Percentiles rank a stretch among this genome's conserved stretches.
Conservation (phyloP, 257 asterid genomes). For the Solanum dulcamara region DNA sequence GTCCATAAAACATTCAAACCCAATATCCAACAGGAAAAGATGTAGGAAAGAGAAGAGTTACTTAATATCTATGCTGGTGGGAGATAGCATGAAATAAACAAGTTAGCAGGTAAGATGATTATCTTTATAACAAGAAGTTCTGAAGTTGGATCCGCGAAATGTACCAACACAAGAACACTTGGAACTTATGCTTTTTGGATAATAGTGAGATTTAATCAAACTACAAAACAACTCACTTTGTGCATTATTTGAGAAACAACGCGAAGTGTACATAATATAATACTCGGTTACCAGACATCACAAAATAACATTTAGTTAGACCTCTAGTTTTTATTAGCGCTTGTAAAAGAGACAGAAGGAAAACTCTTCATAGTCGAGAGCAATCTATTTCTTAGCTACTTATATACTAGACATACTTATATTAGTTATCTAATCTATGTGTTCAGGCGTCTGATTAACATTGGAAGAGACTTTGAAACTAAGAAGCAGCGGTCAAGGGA, state of each 20-base stretch:
- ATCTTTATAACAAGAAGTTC: background rate
- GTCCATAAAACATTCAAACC: too few species aligned
- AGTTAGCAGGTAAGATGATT: background rate
- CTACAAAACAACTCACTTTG: background rate
- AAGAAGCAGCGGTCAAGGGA: constrained; percentile 47
- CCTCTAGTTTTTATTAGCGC: background rate
- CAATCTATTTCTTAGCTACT: background rate
- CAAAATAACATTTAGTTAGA: background rate
- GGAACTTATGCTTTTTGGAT: background rate
- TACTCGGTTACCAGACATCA: background rate
- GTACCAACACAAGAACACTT: background rate
- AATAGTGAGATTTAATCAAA: background rate
- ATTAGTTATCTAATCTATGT: background rate
- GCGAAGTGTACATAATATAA: background rate
- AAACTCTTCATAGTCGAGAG: background rate
- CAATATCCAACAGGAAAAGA: too few species aligned
- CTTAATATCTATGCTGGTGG: too few species aligned
- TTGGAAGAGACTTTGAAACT: background rate
- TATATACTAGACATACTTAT: background rate
- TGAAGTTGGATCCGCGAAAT: background rate
- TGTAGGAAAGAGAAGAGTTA: too few species aligned
- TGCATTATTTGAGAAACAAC: background rate
- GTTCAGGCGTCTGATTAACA: background rate
- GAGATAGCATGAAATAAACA: background rate
- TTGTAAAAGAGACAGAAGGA: background rate